Evolutionary conservation across 2,329 filamentous ascomycete genomes (phyloP), one percentile per base, ranked within the genome.

Genomic region (Penicillium freii): DNA sequence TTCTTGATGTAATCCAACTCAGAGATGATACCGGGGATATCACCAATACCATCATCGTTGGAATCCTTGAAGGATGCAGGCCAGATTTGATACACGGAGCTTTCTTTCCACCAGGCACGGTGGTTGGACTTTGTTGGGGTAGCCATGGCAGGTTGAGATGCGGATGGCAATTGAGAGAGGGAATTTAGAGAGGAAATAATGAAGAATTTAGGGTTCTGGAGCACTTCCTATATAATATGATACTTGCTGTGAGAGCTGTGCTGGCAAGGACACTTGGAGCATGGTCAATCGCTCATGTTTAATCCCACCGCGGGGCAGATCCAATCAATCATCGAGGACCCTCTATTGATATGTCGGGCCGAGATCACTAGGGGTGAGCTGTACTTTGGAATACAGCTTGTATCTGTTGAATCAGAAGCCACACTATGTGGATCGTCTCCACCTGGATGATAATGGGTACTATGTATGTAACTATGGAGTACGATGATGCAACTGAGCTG

Each of bases 1-100:
- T 83, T 76, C 51, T 83, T 78, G 48, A 89, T 77, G 66, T 89
- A 87, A 68, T 87, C 84, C 1, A 89, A 73, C 67, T 87, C 81
- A 10, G 83, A 83, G 13, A 86, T 84, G 51, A 89, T 83, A 13
- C 86, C 87, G 1, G 80, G 81, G 34, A 89, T 80, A 65, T 89
- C 86, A 3, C 87, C 87, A 75, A 85, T 82, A 39, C 87, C 87
- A 59, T 77, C 74, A 51, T 73, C 64, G 58, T 77, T 77, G 29
- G 71, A 74, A 60, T 84, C 81, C 54, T 81, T 80, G 69, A 82
- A 86, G 0, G 81, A 84, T 0, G 82, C 78, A 1, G 83, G 83
- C 71, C 84, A 86, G 63, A 86, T 82, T 63, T 86, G 83, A 66
- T 85, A 85, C 53, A 85, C 77, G 4, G 81, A 76, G 48, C 75